Conservation (phyloP, 2,329 filamentous ascomycete species). For the Ceratocystiopsis sp. region DNA sequence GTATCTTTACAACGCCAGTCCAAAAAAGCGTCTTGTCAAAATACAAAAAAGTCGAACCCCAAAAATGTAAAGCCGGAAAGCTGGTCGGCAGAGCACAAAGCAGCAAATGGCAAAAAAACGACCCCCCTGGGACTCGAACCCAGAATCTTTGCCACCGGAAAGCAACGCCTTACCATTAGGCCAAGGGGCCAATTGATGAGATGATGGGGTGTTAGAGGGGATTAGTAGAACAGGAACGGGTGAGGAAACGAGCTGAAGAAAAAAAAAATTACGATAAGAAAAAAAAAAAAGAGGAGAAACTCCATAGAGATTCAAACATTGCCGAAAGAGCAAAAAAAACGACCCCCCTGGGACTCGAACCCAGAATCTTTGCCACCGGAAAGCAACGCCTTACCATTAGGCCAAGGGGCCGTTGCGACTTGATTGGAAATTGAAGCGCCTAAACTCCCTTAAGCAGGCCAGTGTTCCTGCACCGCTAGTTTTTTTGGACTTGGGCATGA, state of each 20-base stretch:
- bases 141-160: constrained; percentile 12
- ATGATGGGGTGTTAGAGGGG: too few relatives aligned
- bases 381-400: constrained; percentile 12
- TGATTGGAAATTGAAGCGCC: not conserved
- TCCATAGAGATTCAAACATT: not conserved
- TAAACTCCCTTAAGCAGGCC: constrained; percentile 1
- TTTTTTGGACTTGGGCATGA: too few relatives aligned
- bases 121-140: constrained; percentile 12
- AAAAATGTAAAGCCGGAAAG: not conserved
- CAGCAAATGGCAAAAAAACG: constrained; percentile 1
- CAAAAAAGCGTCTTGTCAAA: too few relatives aligned
- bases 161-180: constrained; percentile 12
- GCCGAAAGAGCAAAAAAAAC: constrained; percentile 16
- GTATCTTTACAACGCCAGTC: too few relatives aligned
- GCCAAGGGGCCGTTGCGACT: constrained; percentile 8
- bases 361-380: constrained; percentile 12
- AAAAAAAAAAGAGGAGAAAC: not conserved
- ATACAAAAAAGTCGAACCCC: not conserved
- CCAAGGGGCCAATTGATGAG: constrained; percentile 8
- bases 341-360: constrained; percentile 12
- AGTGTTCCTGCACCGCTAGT: too few relatives aligned
- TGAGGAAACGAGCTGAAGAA: not conserved
- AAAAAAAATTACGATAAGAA: not conserved
- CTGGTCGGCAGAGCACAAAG: not conserved
- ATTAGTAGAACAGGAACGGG: too few relatives aligned